These are phyloP conservation scores for Casaregolazyma suthepensis DNA, from an alignment of 1,139 yeast species.

Conservation along the genomic window DNA sequence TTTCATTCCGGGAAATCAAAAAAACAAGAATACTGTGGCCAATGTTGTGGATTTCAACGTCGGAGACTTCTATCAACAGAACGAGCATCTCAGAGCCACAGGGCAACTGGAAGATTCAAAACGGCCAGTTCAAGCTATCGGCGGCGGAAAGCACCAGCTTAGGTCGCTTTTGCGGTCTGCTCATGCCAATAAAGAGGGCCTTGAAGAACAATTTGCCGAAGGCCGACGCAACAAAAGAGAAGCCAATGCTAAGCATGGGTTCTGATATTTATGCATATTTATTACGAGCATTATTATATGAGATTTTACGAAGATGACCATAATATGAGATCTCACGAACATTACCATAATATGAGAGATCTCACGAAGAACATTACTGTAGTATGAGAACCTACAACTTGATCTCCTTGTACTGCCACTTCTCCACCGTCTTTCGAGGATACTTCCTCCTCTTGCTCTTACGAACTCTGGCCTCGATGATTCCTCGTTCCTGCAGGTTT, in stretches of 20 bases:
- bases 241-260: slow-evolving; percentile 27
- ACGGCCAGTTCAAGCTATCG: slow-evolving; percentile 26
- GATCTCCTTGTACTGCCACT: slow-evolving; percentile 89
- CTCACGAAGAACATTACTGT: neutral
- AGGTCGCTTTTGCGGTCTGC: slow-evolving; percentile 27
- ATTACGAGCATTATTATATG: neutral
- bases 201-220: slow-evolving; percentile 26
- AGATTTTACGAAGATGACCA: neutral
- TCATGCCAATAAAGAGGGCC: slow-evolving; percentile 25
- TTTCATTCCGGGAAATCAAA: slow-evolving; percentile 2
- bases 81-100: slow-evolving; percentile 18
- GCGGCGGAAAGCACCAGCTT: slow-evolving; percentile 29
- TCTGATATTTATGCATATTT: slow-evolving; percentile 13
- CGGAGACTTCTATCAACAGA: slow-evolving; percentile 26
- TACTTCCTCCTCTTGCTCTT: slow-evolving; percentile 58
- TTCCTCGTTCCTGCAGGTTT: slow-evolving; percentile 75
- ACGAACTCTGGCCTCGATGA: slow-evolving; percentile 77
- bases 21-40: slow-evolving; percentile 8
- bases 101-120: slow-evolving; percentile 23
- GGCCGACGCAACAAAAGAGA: slow-evolving; percentile 22
- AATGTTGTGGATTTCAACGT: slow-evolving; percentile 27
- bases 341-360: neutral
- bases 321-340: neutral
- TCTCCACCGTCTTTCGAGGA: slow-evolving; percentile 72
- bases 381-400: slow-evolving; percentile 30